phyloP scores from a whole-genome alignment of 495 filamentous ascomycete species.

The Aspergillus wentii region DNA sequence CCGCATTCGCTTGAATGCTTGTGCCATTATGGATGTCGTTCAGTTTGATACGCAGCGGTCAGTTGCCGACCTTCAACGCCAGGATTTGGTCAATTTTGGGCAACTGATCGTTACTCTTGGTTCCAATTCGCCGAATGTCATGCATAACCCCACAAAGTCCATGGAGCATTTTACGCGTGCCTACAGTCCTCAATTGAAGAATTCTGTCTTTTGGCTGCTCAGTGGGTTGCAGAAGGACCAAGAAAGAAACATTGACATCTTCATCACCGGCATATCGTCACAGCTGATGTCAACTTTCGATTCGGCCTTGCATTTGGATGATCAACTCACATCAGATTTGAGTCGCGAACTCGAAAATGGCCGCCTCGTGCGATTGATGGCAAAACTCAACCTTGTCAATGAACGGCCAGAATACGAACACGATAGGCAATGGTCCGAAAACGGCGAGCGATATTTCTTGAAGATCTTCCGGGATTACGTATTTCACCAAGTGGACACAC shows the following conservation, averaged over 20 bases:
- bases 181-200: conserved; percentile 70
- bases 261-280: conserved; percentile 68
- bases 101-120: conserved; percentile 76
- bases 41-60: conserved; percentile 64
- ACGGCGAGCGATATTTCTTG: conserved; percentile 81
- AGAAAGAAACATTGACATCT: conserved; percentile 67
- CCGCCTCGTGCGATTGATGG: conserved; percentile 74
- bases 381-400: conserved; percentile 79
- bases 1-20: conserved; percentile 84
- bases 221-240: conserved; percentile 43
- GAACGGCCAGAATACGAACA: conserved; percentile 82
- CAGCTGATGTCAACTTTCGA: conserved; percentile 70
- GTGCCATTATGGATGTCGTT: conserved; percentile 81
- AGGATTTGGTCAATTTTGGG: conserved; percentile 85
- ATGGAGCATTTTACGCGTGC: conserved; percentile 67
- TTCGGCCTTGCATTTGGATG: conserved; percentile 66
- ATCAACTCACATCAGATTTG: conserved; percentile 65
- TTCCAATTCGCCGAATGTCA: conserved; percentile 52
- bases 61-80: conserved; percentile 72
- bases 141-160: conserved; percentile 52
- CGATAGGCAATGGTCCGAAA: conserved; percentile 77
- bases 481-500: conserved; percentile 87
- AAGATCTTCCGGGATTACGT: conserved; percentile 96
- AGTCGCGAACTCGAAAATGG: conserved; percentile 84
- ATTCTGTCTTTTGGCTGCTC: conserved; percentile 73